Base-by-base conservation (phyloP, 148 eudicot genomes). In the Camellia japonica region DNA sequence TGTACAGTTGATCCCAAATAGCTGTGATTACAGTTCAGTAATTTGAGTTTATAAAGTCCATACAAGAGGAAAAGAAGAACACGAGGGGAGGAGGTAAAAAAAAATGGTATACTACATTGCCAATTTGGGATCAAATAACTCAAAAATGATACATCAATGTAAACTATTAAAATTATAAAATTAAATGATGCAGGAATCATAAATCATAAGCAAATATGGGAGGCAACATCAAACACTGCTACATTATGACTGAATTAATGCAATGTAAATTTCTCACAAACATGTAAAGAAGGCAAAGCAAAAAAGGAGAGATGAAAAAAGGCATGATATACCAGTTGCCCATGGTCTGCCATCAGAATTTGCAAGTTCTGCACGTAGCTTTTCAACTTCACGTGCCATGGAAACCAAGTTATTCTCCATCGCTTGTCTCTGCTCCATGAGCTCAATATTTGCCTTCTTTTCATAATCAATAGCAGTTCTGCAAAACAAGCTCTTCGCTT, bases 361-460 rank as follows among this genome's bases (percentile, higher is more conserved):
- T 43, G 90, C 71, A 79, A 87, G 89, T 82, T 92, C 94, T 55
- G 95, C 93, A 71, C 93, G 92, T 63, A 96, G 87, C 88, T 93
- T 96, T 85, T 96, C 99, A 79, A 90, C 91, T 85, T 96, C 99
- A 74, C 98, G 95, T 68, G 98, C 97, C 98, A 93, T 92, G 43
- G 91, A 89, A 64, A 96, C 86, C 91, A 96, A 75, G 82, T 91
- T 92, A 79, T 90, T 92, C 87, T 96, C 97, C 99, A 93, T 92
- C 70, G 93, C 83, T 83, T 90, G 95, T 75, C 87, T 92, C 84
- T 96, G 99, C 65, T 92, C 97, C 90, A 90, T 78, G 79, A 96
- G 88, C 87, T 90, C 98, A 51, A 92, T 84, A 74, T 90, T 85
- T 79, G 91, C 97, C 83, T 93, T 93, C 90, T 96, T 96, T 80